Conservation (phyloP, 495 filamentous ascomycete genomes). For the Astrothelium subdiscretum region DNA sequence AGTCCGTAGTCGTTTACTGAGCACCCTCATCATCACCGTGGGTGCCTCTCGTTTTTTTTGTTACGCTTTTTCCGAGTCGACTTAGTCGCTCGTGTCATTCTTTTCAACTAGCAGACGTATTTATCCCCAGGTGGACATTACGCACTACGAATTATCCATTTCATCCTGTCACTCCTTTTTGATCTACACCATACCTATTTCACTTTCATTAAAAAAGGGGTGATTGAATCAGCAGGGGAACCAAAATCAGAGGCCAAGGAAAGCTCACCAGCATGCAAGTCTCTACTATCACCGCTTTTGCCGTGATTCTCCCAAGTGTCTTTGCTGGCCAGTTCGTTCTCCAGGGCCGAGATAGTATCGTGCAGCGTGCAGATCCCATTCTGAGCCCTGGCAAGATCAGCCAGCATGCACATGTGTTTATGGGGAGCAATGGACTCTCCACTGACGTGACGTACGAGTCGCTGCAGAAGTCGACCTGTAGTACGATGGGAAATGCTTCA, state of each 20-base stretch:
- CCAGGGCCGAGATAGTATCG: slow-evolving; percentile 4
- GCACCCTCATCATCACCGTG: neutral
- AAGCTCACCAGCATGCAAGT: slow-evolving; percentile 1
- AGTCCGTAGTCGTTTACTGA: neutral
- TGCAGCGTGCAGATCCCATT: slow-evolving; percentile 9
- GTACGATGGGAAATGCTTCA: slow-evolving; percentile 1
- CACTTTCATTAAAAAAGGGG: neutral
- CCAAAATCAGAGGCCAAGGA: too few species aligned
- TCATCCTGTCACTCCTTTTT: neutral
- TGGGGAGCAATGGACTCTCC: neutral
- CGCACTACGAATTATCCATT: neutral
- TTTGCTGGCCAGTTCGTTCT: slow-evolving; percentile 5
- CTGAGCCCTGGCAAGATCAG: slow-evolving; percentile 2
- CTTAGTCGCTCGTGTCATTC: neutral
- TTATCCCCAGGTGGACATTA: too few species aligned
- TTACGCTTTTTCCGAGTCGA: neutral
- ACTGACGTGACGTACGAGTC: slow-evolving; percentile 2
- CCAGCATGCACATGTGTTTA: slow-evolving; percentile 6
- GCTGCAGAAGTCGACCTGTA: slow-evolving; percentile 5
- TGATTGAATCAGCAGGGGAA: neutral
- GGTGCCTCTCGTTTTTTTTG: neutral
- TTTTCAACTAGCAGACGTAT: too few species aligned
- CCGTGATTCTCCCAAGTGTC: neutral
- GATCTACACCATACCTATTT: neutral
- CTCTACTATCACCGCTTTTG: neutral